Base-by-base conservation (phyloP, 176 grass and related monocot species). In the Zoysia pacifica region DNA sequence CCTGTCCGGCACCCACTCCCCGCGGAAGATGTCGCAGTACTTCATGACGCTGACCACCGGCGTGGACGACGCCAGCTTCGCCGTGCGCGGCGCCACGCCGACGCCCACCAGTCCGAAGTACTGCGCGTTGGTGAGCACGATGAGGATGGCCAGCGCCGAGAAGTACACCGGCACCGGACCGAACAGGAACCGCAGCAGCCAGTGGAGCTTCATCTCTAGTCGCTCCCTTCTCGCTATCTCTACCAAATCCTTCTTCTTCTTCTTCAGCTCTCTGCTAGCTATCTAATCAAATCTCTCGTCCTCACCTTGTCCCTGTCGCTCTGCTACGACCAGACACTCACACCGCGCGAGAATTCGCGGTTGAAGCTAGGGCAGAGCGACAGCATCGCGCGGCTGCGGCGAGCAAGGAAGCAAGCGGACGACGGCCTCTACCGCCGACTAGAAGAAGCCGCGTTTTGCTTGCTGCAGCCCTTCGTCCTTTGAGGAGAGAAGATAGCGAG, bases 21-120 rank as follows among this genome's bases (percentile, higher is more conserved):
- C 89, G 72, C 85, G 81, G 81, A 91, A 91, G 76, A 91, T 91
- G 81, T 91, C 89, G 85, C 89, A 91, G 81, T 83, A 84, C 81
- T 81, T 87, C 81, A 84, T 91, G 10, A 88, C 85, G 81, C 89
- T 88, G 37, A 86, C 88, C 60, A 90, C 83, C 74, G 79, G 88
- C 53, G 52, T 53, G 11, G 88, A 82, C 1, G 87, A 85, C 1
- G 44, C 73, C 44, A 89, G 67, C 78, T 89, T 89, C 1, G 87
- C 64, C 44, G 78, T 5, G 50, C 16, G 87, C 11, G 87, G 87
- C 66, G 77, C 77, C 65, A 89, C 87, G 35, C 77, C 72, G 0
- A 89, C 87, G 44, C 82, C 82, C 18, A 77, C 78, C n/a, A 89
- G 87, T 3, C 87, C 87, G 51, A 89, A 85, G 82, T 85, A 89